Conservation (phyloP, 495 filamentous ascomycete genomes). For the Pyronema domesticum region DNA sequence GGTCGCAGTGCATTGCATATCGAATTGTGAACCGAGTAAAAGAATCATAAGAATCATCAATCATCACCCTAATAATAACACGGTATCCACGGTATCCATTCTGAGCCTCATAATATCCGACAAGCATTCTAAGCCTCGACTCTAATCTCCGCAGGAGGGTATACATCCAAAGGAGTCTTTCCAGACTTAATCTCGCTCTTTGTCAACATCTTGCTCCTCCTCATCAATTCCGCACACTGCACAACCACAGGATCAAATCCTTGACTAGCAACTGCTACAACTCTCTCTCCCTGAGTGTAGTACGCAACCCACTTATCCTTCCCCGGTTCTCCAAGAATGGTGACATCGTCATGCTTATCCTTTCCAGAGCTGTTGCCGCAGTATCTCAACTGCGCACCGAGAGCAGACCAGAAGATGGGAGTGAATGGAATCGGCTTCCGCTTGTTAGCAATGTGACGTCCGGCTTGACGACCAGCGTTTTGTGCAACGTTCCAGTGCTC, state of each 20-base stretch:
- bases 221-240: slow-evolving; percentile 74
- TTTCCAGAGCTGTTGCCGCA: slow-evolving; percentile 55
- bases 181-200: slow-evolving; percentile 61
- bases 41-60: too few relatives aligned
- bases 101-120: too few relatives aligned
- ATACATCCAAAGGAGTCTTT: slow-evolving; percentile 50
- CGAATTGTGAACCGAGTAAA: background rate
- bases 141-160: slow-evolving; percentile 28
- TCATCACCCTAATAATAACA: too few relatives aligned
- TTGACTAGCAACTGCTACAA: slow-evolving; percentile 90
- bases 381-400: slow-evolving; percentile 78
- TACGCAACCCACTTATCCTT: slow-evolving; percentile 76
- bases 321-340: slow-evolving; percentile 57
- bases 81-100: too few relatives aligned
- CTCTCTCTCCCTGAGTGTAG: slow-evolving; percentile 68
- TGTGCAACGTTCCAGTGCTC: slow-evolving; percentile 99
- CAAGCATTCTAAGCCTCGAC: too few relatives aligned
- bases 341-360: slow-evolving; percentile 61
- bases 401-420: slow-evolving; percentile 89
- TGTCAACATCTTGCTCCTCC: slow-evolving; percentile 57
- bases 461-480: slow-evolving; percentile 66
- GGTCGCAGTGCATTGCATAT: background rate
- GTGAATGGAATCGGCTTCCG: slow-evolving; percentile 54
- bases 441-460: slow-evolving; percentile 48
- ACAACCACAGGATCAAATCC: slow-evolving; percentile 65